A percentile compares a stretch with the other conserved stretches of the same genome.
These are phyloP conservation scores for Climacium dendroides DNA, from an alignment of 225 moss, liverwort and hornwort genomes.

Conservation along the genomic window DNA sequence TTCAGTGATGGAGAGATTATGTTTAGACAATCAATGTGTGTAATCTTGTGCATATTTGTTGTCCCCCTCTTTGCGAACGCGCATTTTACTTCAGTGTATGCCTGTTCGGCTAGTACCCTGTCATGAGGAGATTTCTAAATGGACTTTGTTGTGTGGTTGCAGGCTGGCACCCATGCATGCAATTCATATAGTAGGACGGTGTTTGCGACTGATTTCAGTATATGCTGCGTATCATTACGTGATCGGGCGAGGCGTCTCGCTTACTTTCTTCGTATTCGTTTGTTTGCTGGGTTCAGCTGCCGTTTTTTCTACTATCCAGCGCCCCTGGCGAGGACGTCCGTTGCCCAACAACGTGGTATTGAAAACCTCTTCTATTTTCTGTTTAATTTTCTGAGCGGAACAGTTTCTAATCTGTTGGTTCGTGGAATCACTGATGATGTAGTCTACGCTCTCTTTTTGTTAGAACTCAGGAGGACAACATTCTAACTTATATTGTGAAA, in stretches of 20 bases:
- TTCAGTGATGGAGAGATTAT: neutral
- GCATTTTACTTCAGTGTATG: neutral
- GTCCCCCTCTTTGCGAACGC: neutral
- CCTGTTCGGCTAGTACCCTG: neutral
- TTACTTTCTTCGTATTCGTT: constrained; percentile 63
- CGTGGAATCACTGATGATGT: neutral
- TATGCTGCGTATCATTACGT: constrained; percentile 84
- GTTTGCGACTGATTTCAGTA: constrained; percentile 71
- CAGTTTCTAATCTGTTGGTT: neutral
- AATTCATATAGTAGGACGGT: constrained; percentile 74
- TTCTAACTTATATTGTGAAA: neutral
- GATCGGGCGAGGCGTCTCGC: constrained; percentile 44
- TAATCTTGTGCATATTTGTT: neutral
- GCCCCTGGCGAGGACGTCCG: constrained; percentile 83
- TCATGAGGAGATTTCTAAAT: neutral
- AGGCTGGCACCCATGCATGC: constrained; percentile 68
- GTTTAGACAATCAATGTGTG: neutral
- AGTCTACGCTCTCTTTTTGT: neutral
- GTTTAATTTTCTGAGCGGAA: neutral
- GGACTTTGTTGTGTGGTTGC: neutral
- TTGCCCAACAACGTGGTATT: constrained; percentile 58
- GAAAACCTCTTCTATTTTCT: neutral
- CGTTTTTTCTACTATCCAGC: constrained; percentile 62
- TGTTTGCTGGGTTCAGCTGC: constrained; percentile 73
- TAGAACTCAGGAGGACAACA: neutral